phyloP scores from a whole-genome alignment of 2,329 filamentous ascomycete species.

The Nemania bipapillata region DNA sequence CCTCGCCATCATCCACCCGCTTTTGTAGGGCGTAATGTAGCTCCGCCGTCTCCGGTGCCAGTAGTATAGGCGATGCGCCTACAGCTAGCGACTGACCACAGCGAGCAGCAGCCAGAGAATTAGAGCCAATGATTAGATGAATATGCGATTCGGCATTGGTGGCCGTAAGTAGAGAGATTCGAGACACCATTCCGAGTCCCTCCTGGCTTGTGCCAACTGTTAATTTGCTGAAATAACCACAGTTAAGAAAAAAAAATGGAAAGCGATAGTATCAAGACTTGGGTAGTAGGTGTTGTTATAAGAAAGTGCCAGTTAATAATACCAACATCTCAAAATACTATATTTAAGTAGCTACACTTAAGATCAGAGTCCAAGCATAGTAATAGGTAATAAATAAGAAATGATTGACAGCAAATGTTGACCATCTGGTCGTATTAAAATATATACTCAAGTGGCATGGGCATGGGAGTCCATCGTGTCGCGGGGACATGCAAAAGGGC shows the following conservation, averaged over 20 bases:
- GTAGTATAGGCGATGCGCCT: constrained; percentile 81
- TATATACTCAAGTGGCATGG: not conserved
- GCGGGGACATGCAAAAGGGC: constrained; percentile 8
- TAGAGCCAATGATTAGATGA: constrained; percentile 87
- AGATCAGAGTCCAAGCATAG: not conserved
- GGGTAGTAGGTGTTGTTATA: not conserved
- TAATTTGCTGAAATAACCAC: not conserved
- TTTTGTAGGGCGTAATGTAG: constrained; percentile 69
- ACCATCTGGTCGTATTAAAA: constrained; percentile 2
- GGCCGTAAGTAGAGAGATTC: constrained; percentile 72
- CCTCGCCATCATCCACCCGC: constrained; percentile 72
- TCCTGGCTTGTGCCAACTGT: not conserved
- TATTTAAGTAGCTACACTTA: not conserved
- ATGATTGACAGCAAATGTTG: not conserved
- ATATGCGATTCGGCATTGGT: constrained; percentile 75
- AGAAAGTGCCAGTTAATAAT: not conserved
- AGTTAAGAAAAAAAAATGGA: too few species aligned
- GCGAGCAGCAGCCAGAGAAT: constrained; percentile 85
- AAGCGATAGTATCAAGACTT: not conserved
- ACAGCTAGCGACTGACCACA: constrained; percentile 82
- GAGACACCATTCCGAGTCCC: constrained; percentile 37
- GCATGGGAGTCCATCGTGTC: not conserved
- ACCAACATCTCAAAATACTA: not conserved
- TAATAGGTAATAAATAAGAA: not conserved
- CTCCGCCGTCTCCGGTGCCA: constrained; percentile 74